These are phyloP conservation scores for Hypoxylon fuscum DNA, from an alignment of 495 filamentous ascomycete species.

Conservation along the genomic window DNA sequence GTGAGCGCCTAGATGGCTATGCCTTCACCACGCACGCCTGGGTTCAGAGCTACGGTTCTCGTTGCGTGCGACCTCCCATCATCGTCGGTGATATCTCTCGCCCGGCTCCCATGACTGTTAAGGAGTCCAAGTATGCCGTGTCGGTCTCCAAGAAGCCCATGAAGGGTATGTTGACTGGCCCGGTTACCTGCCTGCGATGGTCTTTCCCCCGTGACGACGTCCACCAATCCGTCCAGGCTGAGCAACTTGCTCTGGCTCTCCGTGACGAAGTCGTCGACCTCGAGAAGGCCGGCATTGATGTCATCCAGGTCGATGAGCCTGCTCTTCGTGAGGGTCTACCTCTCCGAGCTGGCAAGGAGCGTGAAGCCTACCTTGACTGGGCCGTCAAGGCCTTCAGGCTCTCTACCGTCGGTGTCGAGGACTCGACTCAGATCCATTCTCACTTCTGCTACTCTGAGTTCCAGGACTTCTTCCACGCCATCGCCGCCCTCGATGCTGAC, in stretches of 20 bases:
- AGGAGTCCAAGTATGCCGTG: constrained; percentile 98
- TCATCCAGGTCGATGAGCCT: constrained; percentile 99
- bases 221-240: constrained; percentile 97
- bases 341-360: constrained; percentile 89
- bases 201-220: constrained; percentile 99
- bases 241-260: constrained; percentile 97
- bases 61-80: constrained; percentile 97
- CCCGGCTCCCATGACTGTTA: constrained; percentile 96
- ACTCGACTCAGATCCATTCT: constrained; percentile 98
- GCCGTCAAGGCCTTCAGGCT: constrained; percentile 97
- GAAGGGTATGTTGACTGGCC: constrained; percentile 99
- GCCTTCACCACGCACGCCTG: constrained; percentile 99
- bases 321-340: constrained; percentile 99
- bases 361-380: constrained; percentile 94
- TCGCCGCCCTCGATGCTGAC: constrained; percentile 96
- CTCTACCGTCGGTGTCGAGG: constrained; percentile 85
- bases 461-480: constrained; percentile 99
- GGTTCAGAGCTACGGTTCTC: constrained; percentile 98
- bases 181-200: constrained; percentile 98
- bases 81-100: constrained; percentile 98
- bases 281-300: constrained; percentile 91
- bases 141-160: constrained; percentile 97
- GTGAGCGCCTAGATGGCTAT: constrained; percentile 95
- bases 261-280: constrained; percentile 98
- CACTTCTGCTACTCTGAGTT: constrained; percentile 99